Evolutionary conservation across 2,329 filamentous ascomycete species (phyloP), one percentile per base, ranked within the genome.

Genomic region (Dactylonectria estremocensis): DNA sequence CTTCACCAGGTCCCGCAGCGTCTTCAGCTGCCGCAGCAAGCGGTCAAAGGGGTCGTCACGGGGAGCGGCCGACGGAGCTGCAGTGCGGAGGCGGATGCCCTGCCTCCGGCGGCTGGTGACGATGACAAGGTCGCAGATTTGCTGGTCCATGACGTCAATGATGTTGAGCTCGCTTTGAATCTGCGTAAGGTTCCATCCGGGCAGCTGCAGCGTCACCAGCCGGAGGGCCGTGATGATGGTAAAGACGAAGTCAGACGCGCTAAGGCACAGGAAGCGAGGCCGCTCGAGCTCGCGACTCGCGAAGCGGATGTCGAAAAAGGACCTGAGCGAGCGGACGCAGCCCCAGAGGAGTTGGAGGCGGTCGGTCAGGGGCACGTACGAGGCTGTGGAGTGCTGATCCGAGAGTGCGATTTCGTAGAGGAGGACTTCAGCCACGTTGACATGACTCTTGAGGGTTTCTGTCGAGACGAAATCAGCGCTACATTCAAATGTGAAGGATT

Each of bases 221-320:
- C 84, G 84, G 18, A 87, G 80, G 45, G 78, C 80, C 0, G 80
- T 83, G 68, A 88, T 80, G 69, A 87, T 80, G 33, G 81, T 79
- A 69, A 83, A 87, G 56, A 84, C 80, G 52, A 85, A 81, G 72
- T 87, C 86, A 22, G 84, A 86, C 9, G 83, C 81, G 14, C 80
- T 80, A 60, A 87, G 79, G 71, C 81, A 82, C 14, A 84, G 76
- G 63, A 83, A 84, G 14, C 78, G 79, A 20, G 84, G 85, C 33
- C 76, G 74, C 16, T 81, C 78, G 1, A 79, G 61, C 65, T 80
- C 76, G 46, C 74, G 72, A 16, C 66, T 62, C 5, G 73, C 69
- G 55, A 81, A 80, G n/a, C 80, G 81, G 7, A 78, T 68, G 33
- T 75, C 70, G 66, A 87, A 80, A 68, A 84, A 85, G 3, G 77